Percentiles rank a stretch among this genome's conserved stretches.
Evolutionary conservation across 177 flowering plant genomes (phyloP).

Genomic region (Telopea speciosissima): DNA sequence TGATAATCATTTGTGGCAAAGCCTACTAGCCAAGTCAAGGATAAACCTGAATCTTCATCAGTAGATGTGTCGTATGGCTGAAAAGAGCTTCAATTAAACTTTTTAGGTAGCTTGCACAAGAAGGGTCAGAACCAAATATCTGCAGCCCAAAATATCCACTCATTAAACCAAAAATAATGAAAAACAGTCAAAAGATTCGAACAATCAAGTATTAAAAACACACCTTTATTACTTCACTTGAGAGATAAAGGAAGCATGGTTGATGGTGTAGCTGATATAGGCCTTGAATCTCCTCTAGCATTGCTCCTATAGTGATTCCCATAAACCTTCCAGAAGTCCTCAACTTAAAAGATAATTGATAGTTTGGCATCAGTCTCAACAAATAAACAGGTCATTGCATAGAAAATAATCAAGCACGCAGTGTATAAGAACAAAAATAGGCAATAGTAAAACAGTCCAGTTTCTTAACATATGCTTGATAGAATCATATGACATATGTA

Average conservation of each 20-base stretch:
- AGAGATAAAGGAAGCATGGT: conserved; percentile 94
- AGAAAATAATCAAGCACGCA: background rate
- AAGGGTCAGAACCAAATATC: conserved; percentile 97
- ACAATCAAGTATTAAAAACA: background rate
- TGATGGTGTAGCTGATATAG: conserved; percentile 87
- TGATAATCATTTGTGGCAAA: background rate
- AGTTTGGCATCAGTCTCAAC: background rate
- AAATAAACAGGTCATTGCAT: background rate
- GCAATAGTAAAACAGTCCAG: too few relatives aligned
- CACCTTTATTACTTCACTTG: conserved; percentile 99
- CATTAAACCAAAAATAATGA: background rate
- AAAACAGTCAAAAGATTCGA: too few relatives aligned
- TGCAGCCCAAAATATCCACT: conserved; percentile 24
- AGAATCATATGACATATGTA: too few relatives aligned
- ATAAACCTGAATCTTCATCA: conserved; percentile 65
- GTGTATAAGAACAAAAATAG: too few relatives aligned
- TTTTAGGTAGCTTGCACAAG: conserved; percentile 82
- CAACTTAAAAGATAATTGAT: conserved; percentile 38
- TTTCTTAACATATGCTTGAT: too few relatives aligned
- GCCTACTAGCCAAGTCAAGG: background rate
- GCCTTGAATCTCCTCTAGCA: conserved; percentile 85
- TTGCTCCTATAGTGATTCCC: conserved; percentile 91
- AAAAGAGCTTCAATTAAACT: conserved; percentile 80
- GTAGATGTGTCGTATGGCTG: conserved; percentile 72
- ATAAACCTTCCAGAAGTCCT: conserved; percentile 85